Evolutionary conservation across 225 moss, liverwort and hornwort genomes (phyloP), one percentile per base, ranked within the genome.

Genomic region (Sphagnum tenellum): DNA sequence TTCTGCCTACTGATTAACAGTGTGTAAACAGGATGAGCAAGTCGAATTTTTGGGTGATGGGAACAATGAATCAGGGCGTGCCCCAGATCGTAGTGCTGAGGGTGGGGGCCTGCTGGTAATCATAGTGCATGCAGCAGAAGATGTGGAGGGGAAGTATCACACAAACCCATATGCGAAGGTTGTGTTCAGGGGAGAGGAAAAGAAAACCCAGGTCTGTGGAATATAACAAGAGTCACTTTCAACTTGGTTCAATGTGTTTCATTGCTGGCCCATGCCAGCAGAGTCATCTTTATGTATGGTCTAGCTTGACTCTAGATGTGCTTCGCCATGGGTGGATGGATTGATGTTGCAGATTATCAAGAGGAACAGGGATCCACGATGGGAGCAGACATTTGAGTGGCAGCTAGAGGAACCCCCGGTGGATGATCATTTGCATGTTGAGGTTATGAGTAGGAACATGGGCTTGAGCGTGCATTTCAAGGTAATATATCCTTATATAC

Each of bases 141-240:
- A 89, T 45, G 58, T 98, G 45, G 98, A 98, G 70, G 98, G 98
- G 49, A 93, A 90, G 66, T 82, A 84, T 74, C 98, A 98, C 50
- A 98, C 93, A 56, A 98, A 98, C 63, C 93, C 98, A 4, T 93
- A 81, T 56, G 93, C 46, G 1, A 84, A 75, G 66, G 75, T 98
- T 14, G 77, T 88, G 48, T 93, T 98, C 75, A 87, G 81, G 67
- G 98, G 98, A 55, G 98, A 93, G 44, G 88, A 89, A 74, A 86
- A 67, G 13, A 88, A 79, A 46, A 83, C 80, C 1, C 49, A 66
- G 67, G 96, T 98, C 71, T 69, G 73, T 29, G 56, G 29, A 29
- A 29, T 29, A 29, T 29, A 29, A 29, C 29, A 29, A 29, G 50
- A 12, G 45, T 54, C 29, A 48, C 12, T 13, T 9, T 51, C 1